Evolutionary conservation across 2,329 filamentous ascomycete species (phyloP).

Genomic region (Sarocladium strictum): DNA sequence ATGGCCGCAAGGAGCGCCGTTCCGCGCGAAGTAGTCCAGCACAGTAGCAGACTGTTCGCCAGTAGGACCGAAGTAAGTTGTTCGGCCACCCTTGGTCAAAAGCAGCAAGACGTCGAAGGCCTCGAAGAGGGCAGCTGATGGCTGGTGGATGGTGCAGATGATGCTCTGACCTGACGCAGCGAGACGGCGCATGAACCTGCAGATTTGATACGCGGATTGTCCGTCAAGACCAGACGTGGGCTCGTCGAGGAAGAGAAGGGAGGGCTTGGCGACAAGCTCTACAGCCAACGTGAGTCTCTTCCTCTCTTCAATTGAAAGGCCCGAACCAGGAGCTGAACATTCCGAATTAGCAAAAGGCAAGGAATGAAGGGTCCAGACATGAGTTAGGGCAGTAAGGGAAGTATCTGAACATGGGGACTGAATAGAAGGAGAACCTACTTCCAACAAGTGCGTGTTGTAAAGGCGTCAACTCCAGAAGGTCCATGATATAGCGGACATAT

Average conservation of each 20-base stretch:
- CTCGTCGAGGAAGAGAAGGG: slow-evolving; percentile 70
- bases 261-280: slow-evolving; percentile 67
- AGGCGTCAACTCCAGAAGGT: slow-evolving; percentile 56
- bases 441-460: background rate
- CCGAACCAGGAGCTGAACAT: slow-evolving; percentile 46
- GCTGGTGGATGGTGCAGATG: slow-evolving; percentile 40
- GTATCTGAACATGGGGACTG: background rate
- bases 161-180: background rate
- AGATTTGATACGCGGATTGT: slow-evolving; percentile 71
- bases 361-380: no score
- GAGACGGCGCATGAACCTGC: slow-evolving; percentile 62
- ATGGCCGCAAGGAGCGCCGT: slow-evolving; percentile 50
- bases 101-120: slow-evolving; percentile 51
- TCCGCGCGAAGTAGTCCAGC: slow-evolving; percentile 52
- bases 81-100: slow-evolving; percentile 50
- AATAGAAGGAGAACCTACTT: background rate
- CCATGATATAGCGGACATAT: slow-evolving; percentile 62
- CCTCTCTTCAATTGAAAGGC: slow-evolving; percentile 36
- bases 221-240: slow-evolving; percentile 71
- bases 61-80: slow-evolving; percentile 57
- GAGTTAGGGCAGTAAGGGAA: slow-evolving; percentile 52
- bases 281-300: slow-evolving; percentile 68
- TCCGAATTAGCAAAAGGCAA: no score
- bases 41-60: slow-evolving; percentile 46
- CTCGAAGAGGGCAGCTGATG: slow-evolving; percentile 35